phyloP scores from a whole-genome alignment of 2,329 filamentous ascomycete species.

The Xylaria hypoxylon region DNA sequence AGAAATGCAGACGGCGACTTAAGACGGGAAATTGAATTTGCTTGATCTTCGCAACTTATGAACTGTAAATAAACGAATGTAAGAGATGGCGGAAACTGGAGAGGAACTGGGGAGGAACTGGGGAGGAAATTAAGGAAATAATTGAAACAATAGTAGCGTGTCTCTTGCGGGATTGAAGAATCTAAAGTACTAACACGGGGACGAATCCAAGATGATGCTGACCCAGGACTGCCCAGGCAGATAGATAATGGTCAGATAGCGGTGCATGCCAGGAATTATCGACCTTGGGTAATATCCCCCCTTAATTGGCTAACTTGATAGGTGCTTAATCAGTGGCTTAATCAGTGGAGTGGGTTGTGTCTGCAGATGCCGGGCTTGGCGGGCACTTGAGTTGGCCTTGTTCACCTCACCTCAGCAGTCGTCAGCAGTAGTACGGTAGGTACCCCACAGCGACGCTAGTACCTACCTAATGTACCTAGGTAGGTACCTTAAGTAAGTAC shows the following conservation, averaged over 20 bases:
- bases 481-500: not conserved
- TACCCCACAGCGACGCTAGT: too few species aligned
- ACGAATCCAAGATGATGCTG: not conserved
- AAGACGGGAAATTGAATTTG: not conserved
- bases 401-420: too few species aligned
- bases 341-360: not conserved
- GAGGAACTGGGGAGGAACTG: not conserved
- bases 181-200: slow-evolving; percentile 3
- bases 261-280: too few species aligned
- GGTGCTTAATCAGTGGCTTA: too few species aligned
- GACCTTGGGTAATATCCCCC: slow-evolving; percentile 8
- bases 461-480: not conserved
- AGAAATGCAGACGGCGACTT: slow-evolving; percentile 3
- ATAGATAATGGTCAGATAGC: too few species aligned
- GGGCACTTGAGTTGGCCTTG: too few species aligned
- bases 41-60: not conserved
- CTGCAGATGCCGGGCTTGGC: too few species aligned
- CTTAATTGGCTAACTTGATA: slow-evolving; percentile 14
- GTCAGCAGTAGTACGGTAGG: too few species aligned
- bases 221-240: too few species aligned
- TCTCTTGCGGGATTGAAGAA: slow-evolving; percentile 13
- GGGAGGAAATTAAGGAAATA: not conserved
- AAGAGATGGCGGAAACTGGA: not conserved
- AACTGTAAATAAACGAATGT: slow-evolving; percentile 26
- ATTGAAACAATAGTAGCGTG: not conserved